Evolutionary conservation across 75 land plant genomes (phyloP).

Genomic region (Pseudotsuga menziesii): DNA sequence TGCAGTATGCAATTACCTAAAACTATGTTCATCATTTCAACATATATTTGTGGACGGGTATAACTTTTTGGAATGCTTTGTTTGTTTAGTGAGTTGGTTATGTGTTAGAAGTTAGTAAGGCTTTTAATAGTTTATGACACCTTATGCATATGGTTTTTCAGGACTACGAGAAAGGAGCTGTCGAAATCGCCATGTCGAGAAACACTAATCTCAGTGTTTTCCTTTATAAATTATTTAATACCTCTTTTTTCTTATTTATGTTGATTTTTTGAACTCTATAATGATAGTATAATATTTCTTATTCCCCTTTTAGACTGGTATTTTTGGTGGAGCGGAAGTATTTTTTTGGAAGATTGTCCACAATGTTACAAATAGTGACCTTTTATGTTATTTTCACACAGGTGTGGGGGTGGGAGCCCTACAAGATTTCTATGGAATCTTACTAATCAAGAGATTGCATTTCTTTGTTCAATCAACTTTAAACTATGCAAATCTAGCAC

Average conservation of each 20-base stretch:
- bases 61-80: too few relatives aligned
- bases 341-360: not conserved
- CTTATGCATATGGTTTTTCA: too few relatives aligned
- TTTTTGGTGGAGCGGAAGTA: not conserved
- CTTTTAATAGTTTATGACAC: too few relatives aligned
- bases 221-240: not conserved
- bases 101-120: too few relatives aligned
- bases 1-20: too few relatives aligned
- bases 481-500: constrained; percentile 66
- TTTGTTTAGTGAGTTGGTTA: too few relatives aligned
- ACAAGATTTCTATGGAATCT: constrained; percentile 94
- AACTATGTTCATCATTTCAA: too few relatives aligned
- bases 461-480: constrained; percentile 67
- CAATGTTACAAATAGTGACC: not conserved
- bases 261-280: not conserved
- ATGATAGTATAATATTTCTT: not conserved
- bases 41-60: too few relatives aligned
- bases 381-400: constrained; percentile 15
- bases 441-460: constrained; percentile 76
- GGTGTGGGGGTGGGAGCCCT: constrained; percentile 98
- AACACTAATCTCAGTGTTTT: not conserved
- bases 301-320: not conserved
- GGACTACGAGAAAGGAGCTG: not conserved
- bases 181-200: not conserved
- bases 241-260: not conserved